A percentile compares a stretch with the other conserved stretches of the same genome.
These are phyloP conservation scores for Coemansia sp. DNA, from an alignment of 192 early-diverging fungal species.

Conservation along the genomic window DNA sequence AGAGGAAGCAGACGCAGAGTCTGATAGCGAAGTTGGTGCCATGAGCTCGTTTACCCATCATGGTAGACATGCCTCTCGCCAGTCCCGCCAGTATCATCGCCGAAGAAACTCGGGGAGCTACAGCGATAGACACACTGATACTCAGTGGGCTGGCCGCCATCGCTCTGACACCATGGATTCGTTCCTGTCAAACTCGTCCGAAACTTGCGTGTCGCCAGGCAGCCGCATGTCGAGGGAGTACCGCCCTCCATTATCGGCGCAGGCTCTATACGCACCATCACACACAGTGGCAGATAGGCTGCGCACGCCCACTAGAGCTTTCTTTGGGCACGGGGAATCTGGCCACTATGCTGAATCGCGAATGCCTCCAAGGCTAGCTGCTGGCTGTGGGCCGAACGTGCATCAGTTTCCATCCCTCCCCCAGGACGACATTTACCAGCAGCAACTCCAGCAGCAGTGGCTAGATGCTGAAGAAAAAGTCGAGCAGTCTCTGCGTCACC, in stretches of 20 bases:
- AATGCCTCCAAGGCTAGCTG: background rate
- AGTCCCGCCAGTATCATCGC: background rate
- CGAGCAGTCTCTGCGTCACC: background rate
- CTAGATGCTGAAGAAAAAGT: background rate
- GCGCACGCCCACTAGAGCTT: constrained; percentile 5
- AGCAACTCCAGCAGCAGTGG: background rate
- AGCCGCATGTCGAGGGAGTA: constrained; percentile 21
- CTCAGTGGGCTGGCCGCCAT: constrained; percentile 1
- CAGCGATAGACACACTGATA: constrained; percentile 2
- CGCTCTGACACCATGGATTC: constrained; percentile 41
- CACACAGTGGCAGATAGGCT: background rate
- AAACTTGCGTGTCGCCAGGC: constrained; percentile 42
- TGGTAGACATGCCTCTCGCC: background rate
- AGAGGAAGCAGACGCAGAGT: constrained; percentile 41
- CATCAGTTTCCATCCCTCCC: constrained; percentile 26
- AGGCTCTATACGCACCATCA: background rate
- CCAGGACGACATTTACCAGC: constrained; percentile 5
- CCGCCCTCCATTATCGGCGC: constrained; percentile 1
- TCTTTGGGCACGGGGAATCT: background rate
- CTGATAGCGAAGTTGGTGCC: constrained; percentile 25
- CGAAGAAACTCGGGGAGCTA: constrained; percentile 12
- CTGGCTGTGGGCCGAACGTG: background rate
- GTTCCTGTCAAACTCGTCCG: constrained; percentile 38
- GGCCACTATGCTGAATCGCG: background rate
- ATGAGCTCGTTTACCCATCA: background rate